These are phyloP conservation scores for Rhexocercosporidium sp. DNA, from an alignment of 2,329 filamentous ascomycete genomes.

Conservation along the genomic window DNA sequence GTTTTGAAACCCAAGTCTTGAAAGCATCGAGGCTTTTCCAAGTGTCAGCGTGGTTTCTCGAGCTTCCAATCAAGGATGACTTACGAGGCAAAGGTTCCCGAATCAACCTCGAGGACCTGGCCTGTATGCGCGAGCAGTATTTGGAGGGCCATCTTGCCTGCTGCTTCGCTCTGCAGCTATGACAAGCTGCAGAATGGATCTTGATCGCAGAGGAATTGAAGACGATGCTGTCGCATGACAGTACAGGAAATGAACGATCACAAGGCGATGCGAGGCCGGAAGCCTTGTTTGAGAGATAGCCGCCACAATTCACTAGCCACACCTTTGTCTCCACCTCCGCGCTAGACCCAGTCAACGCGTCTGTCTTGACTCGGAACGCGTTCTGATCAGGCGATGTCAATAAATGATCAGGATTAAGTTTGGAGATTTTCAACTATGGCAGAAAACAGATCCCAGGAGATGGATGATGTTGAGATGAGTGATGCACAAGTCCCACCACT, in stretches of 20 bases:
- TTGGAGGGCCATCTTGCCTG: constrained; percentile 79
- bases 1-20: constrained; percentile 77
- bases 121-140: constrained; percentile 94
- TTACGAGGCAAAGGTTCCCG: constrained; percentile 75
- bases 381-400: constrained; percentile 7
- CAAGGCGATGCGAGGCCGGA: constrained; percentile 27
- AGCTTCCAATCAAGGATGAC: constrained; percentile 40
- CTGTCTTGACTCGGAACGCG: constrained; percentile 6
- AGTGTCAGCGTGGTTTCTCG: constrained; percentile 30
- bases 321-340: neutral
- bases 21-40: constrained; percentile 77
- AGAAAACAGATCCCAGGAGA: constrained; percentile 22
- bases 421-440: constrained; percentile 9
- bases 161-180: constrained; percentile 38
- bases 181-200: constrained; percentile 31
- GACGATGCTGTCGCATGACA: constrained; percentile 30
- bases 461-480: constrained; percentile 38
- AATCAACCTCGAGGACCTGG: constrained; percentile 81
- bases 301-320: constrained; percentile 17
- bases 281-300: constrained; percentile 21
- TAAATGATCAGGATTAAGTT: neutral
- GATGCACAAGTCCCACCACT: constrained; percentile 46
- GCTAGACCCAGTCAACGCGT: constrained; percentile 12
- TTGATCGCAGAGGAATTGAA: constrained; percentile 24
- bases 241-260: constrained; percentile 26